Evolutionary conservation across 148 eudicot species (phyloP).

Genomic region (Cornus kousa): DNA sequence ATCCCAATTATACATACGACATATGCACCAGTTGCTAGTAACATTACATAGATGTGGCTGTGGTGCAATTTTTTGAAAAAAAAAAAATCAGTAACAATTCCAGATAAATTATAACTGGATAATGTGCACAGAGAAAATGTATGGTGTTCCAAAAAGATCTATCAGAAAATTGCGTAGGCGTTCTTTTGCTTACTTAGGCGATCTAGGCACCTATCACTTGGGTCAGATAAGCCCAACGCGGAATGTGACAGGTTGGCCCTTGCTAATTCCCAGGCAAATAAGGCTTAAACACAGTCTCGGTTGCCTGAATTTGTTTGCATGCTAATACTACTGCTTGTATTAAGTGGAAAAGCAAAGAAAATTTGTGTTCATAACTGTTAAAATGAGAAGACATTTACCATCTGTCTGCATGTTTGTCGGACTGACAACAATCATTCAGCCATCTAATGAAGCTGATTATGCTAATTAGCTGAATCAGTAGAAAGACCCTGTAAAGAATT

Average conservation of each 20-base stretch:
- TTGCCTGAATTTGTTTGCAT: too few relatives aligned
- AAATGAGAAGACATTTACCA: slow-evolving; percentile 41
- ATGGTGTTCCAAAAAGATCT: background rate
- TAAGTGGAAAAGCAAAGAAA: background rate
- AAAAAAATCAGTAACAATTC: background rate
- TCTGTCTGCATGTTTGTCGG: slow-evolving; percentile 65
- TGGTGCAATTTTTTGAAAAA: slow-evolving; percentile 4
- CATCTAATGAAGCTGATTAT: slow-evolving; percentile 78
- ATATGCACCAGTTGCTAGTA: slow-evolving; percentile 52
- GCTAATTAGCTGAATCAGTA: slow-evolving; percentile 76
- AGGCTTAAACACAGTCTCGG: too few relatives aligned
- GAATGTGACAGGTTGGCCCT: background rate
- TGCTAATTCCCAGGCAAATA: too few relatives aligned
- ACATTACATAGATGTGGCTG: slow-evolving; percentile 59
- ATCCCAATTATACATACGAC: slow-evolving; percentile 61
- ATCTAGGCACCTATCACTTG: background rate
- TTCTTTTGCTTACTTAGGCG: background rate
- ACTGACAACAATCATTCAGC: slow-evolving; percentile 64
- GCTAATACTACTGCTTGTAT: too few relatives aligned
- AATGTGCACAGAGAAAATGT: background rate
- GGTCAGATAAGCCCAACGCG: background rate
- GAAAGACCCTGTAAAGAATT: slow-evolving; percentile 64
- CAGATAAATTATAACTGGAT: background rate
- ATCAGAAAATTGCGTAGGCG: background rate
- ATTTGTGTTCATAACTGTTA: background rate